A percentile compares a stretch with the other conserved stretches of the same genome.
phyloP scores from a whole-genome alignment of 176 grass and related monocot species.

The Eragrostis curvula region DNA sequence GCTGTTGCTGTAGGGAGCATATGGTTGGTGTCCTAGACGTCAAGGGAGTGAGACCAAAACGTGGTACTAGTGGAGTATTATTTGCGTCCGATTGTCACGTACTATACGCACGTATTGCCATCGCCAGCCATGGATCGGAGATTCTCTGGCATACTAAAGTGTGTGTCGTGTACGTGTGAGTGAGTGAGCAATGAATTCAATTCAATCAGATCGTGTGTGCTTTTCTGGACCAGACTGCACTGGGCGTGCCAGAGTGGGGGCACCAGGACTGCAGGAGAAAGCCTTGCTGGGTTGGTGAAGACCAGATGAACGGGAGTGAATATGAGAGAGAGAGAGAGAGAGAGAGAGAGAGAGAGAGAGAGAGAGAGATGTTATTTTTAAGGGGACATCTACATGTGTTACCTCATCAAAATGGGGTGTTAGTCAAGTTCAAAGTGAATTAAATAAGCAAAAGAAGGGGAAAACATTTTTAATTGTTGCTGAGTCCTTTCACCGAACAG shows the following conservation, averaged over 20 bases:
- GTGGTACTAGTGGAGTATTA: neutral
- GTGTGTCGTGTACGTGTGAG: neutral
- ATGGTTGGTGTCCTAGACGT: constrained; percentile 39
- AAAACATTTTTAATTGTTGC: no score
- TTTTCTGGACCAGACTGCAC: constrained; percentile 42
- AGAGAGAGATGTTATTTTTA: neutral
- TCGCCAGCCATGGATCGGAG: neutral
- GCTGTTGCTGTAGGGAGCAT: neutral
- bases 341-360: no score
- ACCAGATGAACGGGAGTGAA: neutral
- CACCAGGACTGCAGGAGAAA: neutral
- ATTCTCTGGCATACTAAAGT: constrained; percentile 25
- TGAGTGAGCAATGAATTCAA: constrained; percentile 3
- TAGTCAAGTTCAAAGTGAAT: neutral
- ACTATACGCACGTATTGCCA: neutral
- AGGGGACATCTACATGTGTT: neutral
- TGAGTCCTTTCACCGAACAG: neutral
- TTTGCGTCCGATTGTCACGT: neutral
- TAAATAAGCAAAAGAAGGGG: no score
- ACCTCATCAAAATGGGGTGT: neutral
- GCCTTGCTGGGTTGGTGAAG: constrained; percentile 14
- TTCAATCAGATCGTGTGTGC: constrained; percentile 3
- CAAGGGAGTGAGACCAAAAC: constrained; percentile 34
- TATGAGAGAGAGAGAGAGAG: neutral
- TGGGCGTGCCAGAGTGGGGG: constrained; percentile 25